A percentile compares a stretch with the other conserved stretches of the same genome.
phyloP scores from a whole-genome alignment of 2,329 filamentous ascomycete species.

The Herpomyces periplanetae region DNA sequence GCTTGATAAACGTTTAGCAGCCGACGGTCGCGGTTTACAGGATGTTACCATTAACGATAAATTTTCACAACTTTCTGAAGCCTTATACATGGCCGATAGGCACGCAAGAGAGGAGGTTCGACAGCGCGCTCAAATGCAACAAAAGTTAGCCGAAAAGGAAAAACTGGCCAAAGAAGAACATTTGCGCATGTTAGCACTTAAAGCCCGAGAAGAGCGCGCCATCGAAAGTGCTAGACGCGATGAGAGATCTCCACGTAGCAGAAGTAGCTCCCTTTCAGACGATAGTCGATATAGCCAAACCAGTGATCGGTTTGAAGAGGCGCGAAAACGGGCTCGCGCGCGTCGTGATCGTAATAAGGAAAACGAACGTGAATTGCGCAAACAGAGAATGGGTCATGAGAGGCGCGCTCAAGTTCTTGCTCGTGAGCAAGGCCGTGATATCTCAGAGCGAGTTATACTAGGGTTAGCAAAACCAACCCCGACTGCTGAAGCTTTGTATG shows the following conservation, averaged over 20 bases:
- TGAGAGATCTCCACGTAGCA: constrained; percentile 9
- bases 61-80: constrained; percentile 80
- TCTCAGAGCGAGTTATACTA: constrained; percentile 79
- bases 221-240: constrained; percentile 13
- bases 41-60: constrained; percentile 94
- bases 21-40: constrained; percentile 60
- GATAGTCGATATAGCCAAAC: constrained; percentile 5
- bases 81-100: constrained; percentile 64
- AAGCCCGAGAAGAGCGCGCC: constrained; percentile 43
- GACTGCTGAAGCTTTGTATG: constrained; percentile 75
- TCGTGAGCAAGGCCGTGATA: constrained; percentile 76
- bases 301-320: constrained; percentile 23
- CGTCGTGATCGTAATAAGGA: constrained; percentile 41
- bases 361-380: constrained; percentile 53
- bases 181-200: constrained; percentile 48
- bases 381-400: constrained; percentile 83
- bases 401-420: constrained; percentile 67
- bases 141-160: constrained; percentile 78
- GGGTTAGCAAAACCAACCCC: constrained; percentile 80
- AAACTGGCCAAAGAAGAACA: constrained; percentile 78
- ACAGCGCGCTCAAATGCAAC: constrained; percentile 71
- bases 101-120: constrained; percentile 86
- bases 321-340: constrained; percentile 32
- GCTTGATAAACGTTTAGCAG: constrained; percentile 69
- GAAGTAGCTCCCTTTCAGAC: constrained; percentile 9